Evolutionary conservation across 164 flowering plant species (phyloP), one percentile per base, ranked within the genome.

Genomic region (Dillenia turbinata): DNA sequence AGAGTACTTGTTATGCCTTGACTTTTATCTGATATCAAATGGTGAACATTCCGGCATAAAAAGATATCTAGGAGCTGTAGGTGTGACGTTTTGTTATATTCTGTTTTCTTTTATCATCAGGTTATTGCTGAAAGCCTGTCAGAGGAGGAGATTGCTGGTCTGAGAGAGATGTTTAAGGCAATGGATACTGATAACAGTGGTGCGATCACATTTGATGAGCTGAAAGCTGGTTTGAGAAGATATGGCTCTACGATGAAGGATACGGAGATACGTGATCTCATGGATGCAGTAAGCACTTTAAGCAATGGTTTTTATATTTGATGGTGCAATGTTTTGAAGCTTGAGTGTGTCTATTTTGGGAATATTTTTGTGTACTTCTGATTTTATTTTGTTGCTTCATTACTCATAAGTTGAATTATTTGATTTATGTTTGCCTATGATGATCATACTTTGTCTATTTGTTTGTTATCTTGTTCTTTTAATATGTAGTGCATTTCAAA

Each of bases 141-240:
- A 49, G 98, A 90, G 79, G 98, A 90, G 76, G 98, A 92, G 78
- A 92, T 92, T 77, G 98, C 98, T 66, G 98, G 98, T 73, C 74
- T 93, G 60, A 84, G 74, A 65, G 98, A 90, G 78, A 93, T 93
- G 98, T 93, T 93, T 62, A 73, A 55, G 60, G 77, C 98, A 54
- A 92, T 92, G 98, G 98, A 92, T 70, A 92, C 98, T 50, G 96
- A 92, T 73, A 90, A 77, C 63, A 90, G 98, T 72, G 98, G 98
- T 69, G 96, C 98, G 61, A 93, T 93, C 68, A 90, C 98, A 60
- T 93, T 89, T 76, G 98, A 90, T 73, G 98, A 92, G 74, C 82
- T 92, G 16, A 90, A 90, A 79, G 93, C 89, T 77, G 98, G 98
- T 68, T 73, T 93, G 74, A 76, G 81, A 78, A 87, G 88, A 87